phyloP scores from a whole-genome alignment of 441 rosid genomes.

The Populus hybrid region DNA sequence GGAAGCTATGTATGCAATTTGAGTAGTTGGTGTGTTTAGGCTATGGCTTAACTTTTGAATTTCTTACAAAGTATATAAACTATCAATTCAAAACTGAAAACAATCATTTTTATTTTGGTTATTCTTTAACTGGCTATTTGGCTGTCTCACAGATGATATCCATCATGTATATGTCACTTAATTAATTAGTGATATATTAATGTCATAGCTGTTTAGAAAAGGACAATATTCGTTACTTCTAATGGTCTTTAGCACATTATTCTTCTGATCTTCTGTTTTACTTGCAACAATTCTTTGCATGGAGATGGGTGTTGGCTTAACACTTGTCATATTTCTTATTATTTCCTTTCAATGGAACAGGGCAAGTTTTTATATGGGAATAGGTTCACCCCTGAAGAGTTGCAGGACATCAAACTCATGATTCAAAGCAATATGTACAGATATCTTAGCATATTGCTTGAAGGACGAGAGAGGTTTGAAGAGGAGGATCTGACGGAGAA shows the following conservation, averaged over 20 bases:
- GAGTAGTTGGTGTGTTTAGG: neutral
- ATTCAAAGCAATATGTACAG: conserved; percentile 20
- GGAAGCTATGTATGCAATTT: neutral
- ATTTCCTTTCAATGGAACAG: conserved; percentile 26
- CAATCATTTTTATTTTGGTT: neutral
- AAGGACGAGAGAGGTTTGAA: conserved; percentile 61
- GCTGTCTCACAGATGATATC: neutral
- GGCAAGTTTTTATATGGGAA: conserved; percentile 57
- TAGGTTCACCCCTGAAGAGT: conserved; percentile 46
- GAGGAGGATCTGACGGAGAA: conserved; percentile 42
- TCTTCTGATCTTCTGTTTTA: neutral
- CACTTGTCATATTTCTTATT: neutral
- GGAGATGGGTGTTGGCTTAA: neutral
- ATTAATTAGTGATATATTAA: neutral
- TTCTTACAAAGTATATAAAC: neutral
- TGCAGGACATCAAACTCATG: conserved; percentile 46
- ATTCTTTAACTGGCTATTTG: neutral
- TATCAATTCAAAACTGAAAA: neutral
- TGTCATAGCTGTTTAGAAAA: neutral
- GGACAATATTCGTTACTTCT: neutral
- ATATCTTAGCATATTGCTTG: conserved; percentile 61
- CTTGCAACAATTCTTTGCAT: neutral
- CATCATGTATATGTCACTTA: neutral
- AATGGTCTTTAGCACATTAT: neutral
- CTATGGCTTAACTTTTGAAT: neutral